phyloP scores from a whole-genome alignment of 805 yeast species.

The Peterozyma xylosa region DNA sequence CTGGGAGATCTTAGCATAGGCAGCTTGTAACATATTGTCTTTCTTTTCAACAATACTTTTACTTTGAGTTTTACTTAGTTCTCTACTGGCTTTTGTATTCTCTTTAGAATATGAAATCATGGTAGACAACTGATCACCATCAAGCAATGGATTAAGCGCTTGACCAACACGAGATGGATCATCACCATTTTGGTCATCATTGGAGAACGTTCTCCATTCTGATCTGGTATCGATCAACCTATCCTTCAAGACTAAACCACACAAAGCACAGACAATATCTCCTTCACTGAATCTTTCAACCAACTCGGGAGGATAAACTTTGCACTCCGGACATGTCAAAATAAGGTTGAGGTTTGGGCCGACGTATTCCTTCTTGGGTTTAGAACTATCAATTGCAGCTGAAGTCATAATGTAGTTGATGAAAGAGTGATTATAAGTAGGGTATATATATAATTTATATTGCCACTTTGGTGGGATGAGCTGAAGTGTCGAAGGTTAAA shows the following conservation, averaged over 20 bases:
- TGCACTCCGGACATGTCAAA: constrained; percentile 92
- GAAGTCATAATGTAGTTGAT: neutral
- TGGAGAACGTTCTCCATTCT: constrained; percentile 97
- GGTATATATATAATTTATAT: neutral
- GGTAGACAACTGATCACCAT: constrained; percentile 86
- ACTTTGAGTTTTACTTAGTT: constrained; percentile 83
- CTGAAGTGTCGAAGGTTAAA: neutral
- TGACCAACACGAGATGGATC: constrained; percentile 99
- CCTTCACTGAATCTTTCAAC: constrained; percentile 96
- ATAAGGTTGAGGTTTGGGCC: constrained; percentile 87
- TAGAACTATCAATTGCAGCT: neutral
- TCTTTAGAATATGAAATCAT: constrained; percentile 85
- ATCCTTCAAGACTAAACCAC: constrained; percentile 91
- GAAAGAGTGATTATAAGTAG: neutral
- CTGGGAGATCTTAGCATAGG: constrained; percentile 85
- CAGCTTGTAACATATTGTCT: constrained; percentile 82
- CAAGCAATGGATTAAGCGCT: constrained; percentile 87
- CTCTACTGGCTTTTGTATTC: constrained; percentile 81
- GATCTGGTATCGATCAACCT: constrained; percentile 91
- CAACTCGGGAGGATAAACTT: constrained; percentile 90
- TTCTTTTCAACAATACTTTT: constrained; percentile 78
- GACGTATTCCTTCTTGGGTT: constrained; percentile 18
- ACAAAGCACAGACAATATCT: constrained; percentile 95
- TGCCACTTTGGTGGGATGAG: neutral
- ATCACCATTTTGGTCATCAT: constrained; percentile 96